phyloP scores from a whole-genome alignment of 768 basidiomycete genomes.

The Russula dissimulans region DNA sequence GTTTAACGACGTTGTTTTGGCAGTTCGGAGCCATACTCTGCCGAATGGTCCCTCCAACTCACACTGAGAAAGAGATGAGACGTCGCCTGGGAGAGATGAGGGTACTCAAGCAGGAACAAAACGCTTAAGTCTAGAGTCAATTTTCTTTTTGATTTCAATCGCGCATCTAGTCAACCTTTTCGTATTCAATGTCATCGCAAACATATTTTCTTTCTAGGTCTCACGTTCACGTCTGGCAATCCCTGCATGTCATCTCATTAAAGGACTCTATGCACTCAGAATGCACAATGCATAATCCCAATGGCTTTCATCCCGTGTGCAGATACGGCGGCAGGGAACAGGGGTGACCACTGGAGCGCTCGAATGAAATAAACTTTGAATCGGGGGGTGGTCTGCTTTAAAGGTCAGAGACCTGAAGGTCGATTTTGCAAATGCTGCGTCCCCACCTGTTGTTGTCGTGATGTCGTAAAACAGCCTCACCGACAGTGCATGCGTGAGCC shows the following conservation, averaged over 20 bases:
- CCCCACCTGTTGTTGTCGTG: slow-evolving; percentile 6
- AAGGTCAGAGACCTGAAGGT: neutral
- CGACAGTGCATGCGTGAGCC: slow-evolving; percentile 28
- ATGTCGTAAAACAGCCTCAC: slow-evolving; percentile 39
- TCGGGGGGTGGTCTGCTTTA: neutral
- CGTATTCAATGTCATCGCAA: neutral
- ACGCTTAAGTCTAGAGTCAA: slow-evolving; percentile 30
- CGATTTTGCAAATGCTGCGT: slow-evolving; percentile 11
- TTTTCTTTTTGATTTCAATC: neutral
- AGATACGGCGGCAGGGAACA: slow-evolving; percentile 46
- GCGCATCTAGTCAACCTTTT: neutral
- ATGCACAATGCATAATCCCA: slow-evolving; percentile 55
- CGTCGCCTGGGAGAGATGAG: slow-evolving; percentile 73
- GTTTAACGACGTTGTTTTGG: neutral
- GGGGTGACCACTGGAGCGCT: slow-evolving; percentile 33
- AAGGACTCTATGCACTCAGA: slow-evolving; percentile 22
- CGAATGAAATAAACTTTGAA: slow-evolving; percentile 3
- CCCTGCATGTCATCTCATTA: neutral
- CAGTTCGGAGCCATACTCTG: slow-evolving; percentile 66
- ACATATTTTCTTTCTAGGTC: neutral
- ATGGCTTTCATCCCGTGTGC: slow-evolving; percentile 32
- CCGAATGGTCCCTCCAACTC: slow-evolving; percentile 79
- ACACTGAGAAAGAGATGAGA: slow-evolving; percentile 85
- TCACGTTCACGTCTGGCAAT: slow-evolving; percentile 14
- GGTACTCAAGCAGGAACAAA: slow-evolving; percentile 53